Evolutionary conservation across 208 protist species (phyloP).

Genomic region (Leishmania major): DNA sequence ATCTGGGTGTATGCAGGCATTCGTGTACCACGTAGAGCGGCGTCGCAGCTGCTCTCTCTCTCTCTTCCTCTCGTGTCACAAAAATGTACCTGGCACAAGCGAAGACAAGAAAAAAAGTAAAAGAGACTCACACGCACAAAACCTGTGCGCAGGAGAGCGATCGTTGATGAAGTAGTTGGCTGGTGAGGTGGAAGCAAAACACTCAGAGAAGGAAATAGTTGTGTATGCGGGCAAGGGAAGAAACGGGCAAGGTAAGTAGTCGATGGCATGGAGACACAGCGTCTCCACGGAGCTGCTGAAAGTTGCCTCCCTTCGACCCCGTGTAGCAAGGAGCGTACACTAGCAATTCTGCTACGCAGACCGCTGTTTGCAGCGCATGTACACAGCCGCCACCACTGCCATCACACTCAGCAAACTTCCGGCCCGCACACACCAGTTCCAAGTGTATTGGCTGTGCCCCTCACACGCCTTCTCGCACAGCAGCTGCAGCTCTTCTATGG

Average conservation of each 20-base stretch:
- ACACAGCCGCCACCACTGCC: constrained; percentile 13
- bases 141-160: background rate
- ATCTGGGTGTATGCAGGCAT: background rate
- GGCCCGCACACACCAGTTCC: constrained; percentile 21
- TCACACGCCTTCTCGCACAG: constrained; percentile 8
- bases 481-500: constrained; percentile 13
- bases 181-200: background rate
- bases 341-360: background rate
- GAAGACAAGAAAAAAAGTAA: background rate
- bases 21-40: background rate
- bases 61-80: background rate
- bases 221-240: background rate
- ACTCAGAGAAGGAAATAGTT: background rate
- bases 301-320: background rate
- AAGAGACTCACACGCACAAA: background rate
- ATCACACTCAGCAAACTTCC: constrained; percentile 23
- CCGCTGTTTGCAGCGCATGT: constrained; percentile 11
- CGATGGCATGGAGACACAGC: too few relatives aligned
- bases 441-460: constrained; percentile 1
- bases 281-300: background rate
- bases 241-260: background rate
- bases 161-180: constrained; percentile 1
- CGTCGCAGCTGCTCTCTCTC: background rate
- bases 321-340: background rate
- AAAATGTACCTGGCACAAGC: too few relatives aligned